Evolutionary conservation across 2,329 filamentous ascomycete genomes (phyloP).

Genomic region (Fusarium metavorans): DNA sequence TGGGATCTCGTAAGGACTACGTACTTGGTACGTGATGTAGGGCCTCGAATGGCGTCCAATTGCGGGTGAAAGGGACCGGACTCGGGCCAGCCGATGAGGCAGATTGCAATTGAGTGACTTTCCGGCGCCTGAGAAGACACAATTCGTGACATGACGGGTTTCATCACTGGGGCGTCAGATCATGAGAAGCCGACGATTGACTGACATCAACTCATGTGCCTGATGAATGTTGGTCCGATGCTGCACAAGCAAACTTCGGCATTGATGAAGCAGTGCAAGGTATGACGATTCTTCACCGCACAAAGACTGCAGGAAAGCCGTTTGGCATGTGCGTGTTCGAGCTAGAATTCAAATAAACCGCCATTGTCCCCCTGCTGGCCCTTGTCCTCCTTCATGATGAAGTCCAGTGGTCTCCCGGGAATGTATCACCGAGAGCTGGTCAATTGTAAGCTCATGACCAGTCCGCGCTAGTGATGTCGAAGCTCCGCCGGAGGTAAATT

Average conservation of each 20-base stretch:
- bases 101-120: conserved; percentile 16
- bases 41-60: not conserved
- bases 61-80: not conserved
- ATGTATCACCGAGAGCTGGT: conserved; percentile 36
- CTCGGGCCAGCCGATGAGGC: not conserved
- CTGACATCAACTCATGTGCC: conserved; percentile 1
- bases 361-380: conserved; percentile 26
- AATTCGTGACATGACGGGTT: conserved; percentile 4
- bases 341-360: not conserved
- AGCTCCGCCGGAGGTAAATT: conserved; percentile 25
- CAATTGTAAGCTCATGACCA: conserved; percentile 6
- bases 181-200: conserved; percentile 14
- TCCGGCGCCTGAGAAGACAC: not conserved
- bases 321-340: not conserved
- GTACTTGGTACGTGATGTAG: conserved; percentile 1
- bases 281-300: not conserved
- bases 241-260: not conserved
- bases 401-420: conserved; percentile 19
- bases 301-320: not conserved
- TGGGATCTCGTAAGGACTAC: conserved; percentile 21
- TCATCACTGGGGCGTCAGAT: conserved; percentile 18
- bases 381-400: conserved; percentile 25
- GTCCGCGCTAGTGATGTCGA: conserved; percentile 29
- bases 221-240: not conserved
- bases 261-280: not conserved